Conservation (phyloP, 257 asterid species). For the Linderniella brevidens region DNA sequence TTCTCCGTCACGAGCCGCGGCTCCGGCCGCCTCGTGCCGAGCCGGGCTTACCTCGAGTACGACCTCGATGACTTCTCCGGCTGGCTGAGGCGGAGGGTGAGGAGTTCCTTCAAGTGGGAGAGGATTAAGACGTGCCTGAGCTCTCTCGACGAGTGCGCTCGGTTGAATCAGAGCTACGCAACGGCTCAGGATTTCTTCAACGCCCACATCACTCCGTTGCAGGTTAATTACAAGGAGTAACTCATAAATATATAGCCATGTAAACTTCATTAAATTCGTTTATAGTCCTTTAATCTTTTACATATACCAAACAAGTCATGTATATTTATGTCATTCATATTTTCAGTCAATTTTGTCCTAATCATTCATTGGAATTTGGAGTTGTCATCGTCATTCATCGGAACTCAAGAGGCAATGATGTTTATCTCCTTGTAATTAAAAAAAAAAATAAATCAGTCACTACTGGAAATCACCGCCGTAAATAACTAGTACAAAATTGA, state of each 20-base stretch:
- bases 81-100: constrained; percentile 52
- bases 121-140: constrained; percentile 57
- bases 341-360: too few relatives aligned
- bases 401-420: too few relatives aligned
- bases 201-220: constrained; percentile 63
- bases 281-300: too few relatives aligned
- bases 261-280: too few relatives aligned
- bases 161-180: constrained; percentile 58
- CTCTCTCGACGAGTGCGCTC: constrained; percentile 46
- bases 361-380: too few relatives aligned
- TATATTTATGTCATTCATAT: too few relatives aligned
- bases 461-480: too few relatives aligned
- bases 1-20: constrained; percentile 63
- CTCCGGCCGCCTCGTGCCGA: constrained; percentile 59
- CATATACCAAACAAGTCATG: too few relatives aligned
- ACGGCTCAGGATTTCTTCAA: constrained; percentile 91
- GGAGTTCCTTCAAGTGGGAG: constrained; percentile 71
- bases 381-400: too few relatives aligned
- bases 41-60: constrained; percentile 64
- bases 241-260: not conserved
- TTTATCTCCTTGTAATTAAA: too few relatives aligned
- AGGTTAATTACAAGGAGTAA: constrained; percentile 21
- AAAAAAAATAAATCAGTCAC: too few relatives aligned
- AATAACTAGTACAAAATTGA: too few relatives aligned
- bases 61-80: constrained; percentile 48